These are phyloP conservation scores for Debaryomycetaceae sp. DNA, from an alignment of 1,139 yeast species.

Conservation along the genomic window DNA sequence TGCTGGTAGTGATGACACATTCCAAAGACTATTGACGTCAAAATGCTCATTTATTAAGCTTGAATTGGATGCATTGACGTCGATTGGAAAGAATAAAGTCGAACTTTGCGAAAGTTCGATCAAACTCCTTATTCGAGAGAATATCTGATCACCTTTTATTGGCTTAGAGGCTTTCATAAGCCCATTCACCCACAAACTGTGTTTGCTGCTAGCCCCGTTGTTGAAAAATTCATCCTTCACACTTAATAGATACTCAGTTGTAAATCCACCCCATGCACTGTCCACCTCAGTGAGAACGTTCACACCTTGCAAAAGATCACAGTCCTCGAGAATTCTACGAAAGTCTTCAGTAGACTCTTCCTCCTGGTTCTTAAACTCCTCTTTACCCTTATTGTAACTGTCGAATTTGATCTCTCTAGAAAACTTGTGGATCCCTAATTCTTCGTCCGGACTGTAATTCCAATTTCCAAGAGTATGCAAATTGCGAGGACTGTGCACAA, in stretches of 20 bases:
- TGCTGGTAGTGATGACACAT: slow-evolving; percentile 28
- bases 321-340: slow-evolving; percentile 66
- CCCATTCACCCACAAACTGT: slow-evolving; percentile 43
- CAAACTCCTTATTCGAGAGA: slow-evolving; percentile 47
- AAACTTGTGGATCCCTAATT: slow-evolving; percentile 23
- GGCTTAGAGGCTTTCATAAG: slow-evolving; percentile 9
- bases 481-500: slow-evolving; percentile 64
- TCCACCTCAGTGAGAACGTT: slow-evolving; percentile 67
- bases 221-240: slow-evolving; percentile 72
- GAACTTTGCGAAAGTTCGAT: slow-evolving; percentile 43
- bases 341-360: slow-evolving; percentile 60
- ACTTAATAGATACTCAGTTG: slow-evolving; percentile 47
- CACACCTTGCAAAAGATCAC: slow-evolving; percentile 72
- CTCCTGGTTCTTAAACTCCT: slow-evolving; percentile 26
- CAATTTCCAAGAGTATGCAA: slow-evolving; percentile 55
- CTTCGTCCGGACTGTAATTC: slow-evolving; percentile 28
- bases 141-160: slow-evolving; percentile 8
- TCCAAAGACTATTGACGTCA: slow-evolving; percentile 38
- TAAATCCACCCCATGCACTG: slow-evolving; percentile 83
- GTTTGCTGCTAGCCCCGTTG: slow-evolving; percentile 44
- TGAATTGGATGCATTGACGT: slow-evolving; percentile 4
- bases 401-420: slow-evolving; percentile 29
- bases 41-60: slow-evolving; percentile 13
- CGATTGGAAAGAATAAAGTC: slow-evolving; percentile 52
- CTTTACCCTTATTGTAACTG: slow-evolving; percentile 25